Evolutionary conservation across 148 eudicot genomes (phyloP).

Genomic region (Fallopia convolvulus): DNA sequence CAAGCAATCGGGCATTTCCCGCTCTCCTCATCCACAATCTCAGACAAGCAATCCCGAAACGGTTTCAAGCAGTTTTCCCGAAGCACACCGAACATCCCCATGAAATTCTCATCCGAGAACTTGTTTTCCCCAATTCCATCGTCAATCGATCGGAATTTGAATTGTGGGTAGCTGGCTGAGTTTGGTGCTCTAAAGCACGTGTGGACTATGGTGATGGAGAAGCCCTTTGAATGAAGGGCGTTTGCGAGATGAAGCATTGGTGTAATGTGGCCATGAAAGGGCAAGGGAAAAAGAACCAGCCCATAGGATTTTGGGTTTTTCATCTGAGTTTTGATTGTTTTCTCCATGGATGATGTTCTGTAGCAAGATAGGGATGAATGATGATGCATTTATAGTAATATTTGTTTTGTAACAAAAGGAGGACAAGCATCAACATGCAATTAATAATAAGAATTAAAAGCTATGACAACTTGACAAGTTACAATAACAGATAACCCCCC

Average conservation of each 20-base stretch:
- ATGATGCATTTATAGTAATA: not conserved
- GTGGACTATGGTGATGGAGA: conserved; percentile 30
- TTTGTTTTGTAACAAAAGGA: not conserved
- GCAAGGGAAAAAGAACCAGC: conserved; percentile 9
- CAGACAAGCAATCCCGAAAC: conserved; percentile 19
- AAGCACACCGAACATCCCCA: conserved; percentile 13
- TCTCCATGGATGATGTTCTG: not conserved
- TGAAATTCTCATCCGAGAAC: conserved; percentile 3
- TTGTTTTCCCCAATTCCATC: conserved; percentile 17
- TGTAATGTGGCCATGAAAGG: conserved; percentile 12
- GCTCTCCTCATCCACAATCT: conserved; percentile 8
- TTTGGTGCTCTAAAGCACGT: conserved; percentile 22
- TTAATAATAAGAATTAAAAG: not conserved
- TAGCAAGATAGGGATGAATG: not conserved
- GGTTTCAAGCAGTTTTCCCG: conserved; percentile 21
- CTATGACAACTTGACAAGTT: too few species aligned
- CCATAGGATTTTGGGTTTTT: not conserved
- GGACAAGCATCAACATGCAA: not conserved
- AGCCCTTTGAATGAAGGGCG: conserved; percentile 25
- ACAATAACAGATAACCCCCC: not conserved
- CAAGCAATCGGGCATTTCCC: conserved; percentile 16
- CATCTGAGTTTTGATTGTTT: not conserved
- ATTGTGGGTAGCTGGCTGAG: conserved; percentile 18
- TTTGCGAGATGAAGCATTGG: conserved; percentile 16
- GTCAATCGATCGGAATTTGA: conserved; percentile 25